Conservation (phyloP, 208 protist species). For the Polymyxa betae region DNA sequence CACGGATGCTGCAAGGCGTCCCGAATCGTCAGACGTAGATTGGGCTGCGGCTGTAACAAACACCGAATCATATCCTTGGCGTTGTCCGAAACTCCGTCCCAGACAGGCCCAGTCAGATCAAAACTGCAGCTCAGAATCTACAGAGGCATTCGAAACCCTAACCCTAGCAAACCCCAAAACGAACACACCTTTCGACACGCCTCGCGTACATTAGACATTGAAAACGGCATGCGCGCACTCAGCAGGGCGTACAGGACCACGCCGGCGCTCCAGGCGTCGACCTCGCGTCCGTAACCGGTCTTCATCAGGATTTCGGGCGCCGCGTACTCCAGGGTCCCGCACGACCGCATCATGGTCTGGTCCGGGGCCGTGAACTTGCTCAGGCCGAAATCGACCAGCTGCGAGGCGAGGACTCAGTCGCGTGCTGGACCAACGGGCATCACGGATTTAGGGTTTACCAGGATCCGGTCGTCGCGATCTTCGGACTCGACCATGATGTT, state of each 20-base stretch:
- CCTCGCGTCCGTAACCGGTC: background rate
- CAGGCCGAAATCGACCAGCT: background rate
- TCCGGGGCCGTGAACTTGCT: background rate
- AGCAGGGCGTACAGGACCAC: slow-evolving; percentile 44
- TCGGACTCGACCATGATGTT: slow-evolving; percentile 56
- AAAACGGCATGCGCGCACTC: slow-evolving; percentile 8
- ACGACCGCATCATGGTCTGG: slow-evolving; percentile 3
- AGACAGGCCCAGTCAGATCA: no score
- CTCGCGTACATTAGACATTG: background rate
- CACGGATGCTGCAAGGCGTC: no score
- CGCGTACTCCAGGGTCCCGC: slow-evolving; percentile 49
- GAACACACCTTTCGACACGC: background rate
- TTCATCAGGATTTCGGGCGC: slow-evolving; percentile 51
- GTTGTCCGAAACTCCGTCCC: no score
- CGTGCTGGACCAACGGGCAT: no score
- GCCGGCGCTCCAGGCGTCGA: slow-evolving; percentile 44
- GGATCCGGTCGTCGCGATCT: slow-evolving; percentile 37
- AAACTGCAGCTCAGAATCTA: no score
- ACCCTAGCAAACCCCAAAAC: no score
- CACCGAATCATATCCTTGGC: no score
- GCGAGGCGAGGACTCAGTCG: no score
- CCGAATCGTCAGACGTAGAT: no score
- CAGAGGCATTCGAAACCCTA: no score
- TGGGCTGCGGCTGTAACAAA: no score
- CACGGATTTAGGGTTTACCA: background rate